Evolutionary conservation across 2,329 filamentous ascomycete genomes (phyloP).

Genomic region (Mycosphaerelloides madeirae): DNA sequence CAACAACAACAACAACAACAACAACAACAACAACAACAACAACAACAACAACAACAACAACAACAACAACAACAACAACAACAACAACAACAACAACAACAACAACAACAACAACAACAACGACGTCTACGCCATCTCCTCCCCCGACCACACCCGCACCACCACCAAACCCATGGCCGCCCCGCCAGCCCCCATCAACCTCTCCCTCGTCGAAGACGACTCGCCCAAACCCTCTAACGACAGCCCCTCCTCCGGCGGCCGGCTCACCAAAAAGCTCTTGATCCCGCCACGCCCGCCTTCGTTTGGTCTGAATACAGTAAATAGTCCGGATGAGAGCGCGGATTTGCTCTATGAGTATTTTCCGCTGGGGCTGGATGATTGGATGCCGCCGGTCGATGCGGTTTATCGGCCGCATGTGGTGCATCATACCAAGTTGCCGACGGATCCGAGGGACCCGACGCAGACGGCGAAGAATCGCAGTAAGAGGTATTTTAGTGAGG

Average conservation of each 20-base stretch:
- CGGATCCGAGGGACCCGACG: slow-evolving; percentile 43
- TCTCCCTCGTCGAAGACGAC: slow-evolving; percentile 55
- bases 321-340: slow-evolving; percentile 67
- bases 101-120: too few species aligned
- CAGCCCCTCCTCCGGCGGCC: slow-evolving; percentile 20
- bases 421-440: slow-evolving; percentile 65
- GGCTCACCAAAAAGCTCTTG: slow-evolving; percentile 21
- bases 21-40: too few species aligned
- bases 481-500: slow-evolving; percentile 49
- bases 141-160: slow-evolving; percentile 47
- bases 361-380: slow-evolving; percentile 83
- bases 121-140: slow-evolving; percentile 37
- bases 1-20: too few species aligned
- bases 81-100: too few species aligned
- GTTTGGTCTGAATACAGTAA: slow-evolving; percentile 46
- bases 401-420: slow-evolving; percentile 90
- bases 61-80: too few species aligned
- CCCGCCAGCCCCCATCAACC: slow-evolving; percentile 46
- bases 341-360: slow-evolving; percentile 95
- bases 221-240: slow-evolving; percentile 32
- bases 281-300: slow-evolving; percentile 40
- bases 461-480: slow-evolving; percentile 19
- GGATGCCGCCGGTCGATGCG: slow-evolving; percentile 85
- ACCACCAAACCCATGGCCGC: slow-evolving; percentile 38
- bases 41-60: too few species aligned